A percentile compares a stretch with the other conserved stretches of the same genome.
Conservation (phyloP, 2,329 filamentous ascomycete species). For the Acrocalymma vagum region DNA sequence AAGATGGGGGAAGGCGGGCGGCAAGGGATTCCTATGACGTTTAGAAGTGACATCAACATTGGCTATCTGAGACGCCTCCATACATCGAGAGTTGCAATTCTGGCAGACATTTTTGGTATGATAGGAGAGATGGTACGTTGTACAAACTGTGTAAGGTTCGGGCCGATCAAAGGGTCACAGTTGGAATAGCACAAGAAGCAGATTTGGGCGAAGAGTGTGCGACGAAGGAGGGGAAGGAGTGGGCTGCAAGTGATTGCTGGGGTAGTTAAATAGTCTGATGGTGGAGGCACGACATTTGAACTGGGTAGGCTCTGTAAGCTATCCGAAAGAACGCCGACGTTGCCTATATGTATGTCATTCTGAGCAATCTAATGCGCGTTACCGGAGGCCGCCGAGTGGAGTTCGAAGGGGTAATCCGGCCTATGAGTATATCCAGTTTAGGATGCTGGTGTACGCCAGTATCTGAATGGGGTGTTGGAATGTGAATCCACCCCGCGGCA, state of each 20-base stretch:
- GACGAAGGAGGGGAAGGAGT: constrained; percentile 35
- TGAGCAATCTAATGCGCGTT: too few relatives aligned
- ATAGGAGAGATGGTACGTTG: constrained; percentile 36
- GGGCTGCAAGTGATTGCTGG: constrained; percentile 14
- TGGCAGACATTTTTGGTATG: constrained; percentile 44
- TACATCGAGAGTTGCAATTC: constrained; percentile 50
- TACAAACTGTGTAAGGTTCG: constrained; percentile 30
- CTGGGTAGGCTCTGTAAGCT: too few relatives aligned
- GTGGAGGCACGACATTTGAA: too few relatives aligned
- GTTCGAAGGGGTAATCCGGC: too few relatives aligned
- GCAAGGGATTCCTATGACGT: constrained; percentile 68
- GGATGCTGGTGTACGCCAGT: too few relatives aligned
- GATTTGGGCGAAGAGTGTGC: constrained; percentile 40
- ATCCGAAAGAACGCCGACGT: too few relatives aligned
- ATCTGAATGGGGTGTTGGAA: too few relatives aligned
- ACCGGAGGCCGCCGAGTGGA: too few relatives aligned
- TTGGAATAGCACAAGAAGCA: constrained; percentile 39
- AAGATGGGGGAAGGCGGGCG: constrained; percentile 74
- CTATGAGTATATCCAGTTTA: too few relatives aligned
- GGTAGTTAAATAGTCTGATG: constrained; percentile 25
- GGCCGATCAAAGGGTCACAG: constrained; percentile 23
- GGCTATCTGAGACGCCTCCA: not conserved
- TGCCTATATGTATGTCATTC: too few relatives aligned
- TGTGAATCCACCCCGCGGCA: too few relatives aligned
- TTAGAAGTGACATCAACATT: too few relatives aligned